Conservation (phyloP, 2,329 filamentous ascomycete species). For the Cercospora berteroae region DNA sequence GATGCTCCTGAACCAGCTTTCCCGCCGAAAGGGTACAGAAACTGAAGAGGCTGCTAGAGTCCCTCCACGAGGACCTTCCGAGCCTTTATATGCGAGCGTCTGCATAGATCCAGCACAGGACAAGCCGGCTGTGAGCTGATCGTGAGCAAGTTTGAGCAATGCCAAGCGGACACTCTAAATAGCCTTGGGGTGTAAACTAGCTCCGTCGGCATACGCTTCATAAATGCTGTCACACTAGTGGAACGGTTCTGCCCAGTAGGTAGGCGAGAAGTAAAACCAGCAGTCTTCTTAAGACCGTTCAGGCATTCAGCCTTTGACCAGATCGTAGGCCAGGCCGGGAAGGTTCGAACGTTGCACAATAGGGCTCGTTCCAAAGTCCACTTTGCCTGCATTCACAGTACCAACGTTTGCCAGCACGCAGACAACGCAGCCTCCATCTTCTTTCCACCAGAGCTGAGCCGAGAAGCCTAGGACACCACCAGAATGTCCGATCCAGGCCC, state of each 20-base stretch:
- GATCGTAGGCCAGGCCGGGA: background rate
- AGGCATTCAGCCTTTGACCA: background rate
- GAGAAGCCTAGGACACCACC: slow-evolving; percentile 15
- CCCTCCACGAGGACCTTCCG: background rate
- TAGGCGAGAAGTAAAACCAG: background rate
- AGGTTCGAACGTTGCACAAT: background rate
- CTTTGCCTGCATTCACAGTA: slow-evolving; percentile 10
- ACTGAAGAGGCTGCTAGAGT: background rate
- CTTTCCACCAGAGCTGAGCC: slow-evolving; percentile 8
- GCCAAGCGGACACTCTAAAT: slow-evolving; percentile 4
- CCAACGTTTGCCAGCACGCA: slow-evolving; percentile 8
- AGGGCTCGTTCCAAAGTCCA: background rate
- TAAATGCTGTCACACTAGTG: background rate
- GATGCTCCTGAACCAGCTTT: background rate
- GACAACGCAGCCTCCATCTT: slow-evolving; percentile 3
- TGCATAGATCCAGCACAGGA: background rate
- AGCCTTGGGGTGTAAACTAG: background rate
- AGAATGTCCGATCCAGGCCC: slow-evolving; percentile 12
- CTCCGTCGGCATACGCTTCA: background rate
- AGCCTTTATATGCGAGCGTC: background rate
- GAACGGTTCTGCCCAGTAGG: background rate
- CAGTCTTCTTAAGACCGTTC: background rate
- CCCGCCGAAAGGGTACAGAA: background rate
- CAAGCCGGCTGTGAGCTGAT: background rate
- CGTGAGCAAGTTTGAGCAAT: slow-evolving; percentile 11